Percentiles rank a stretch among this genome's conserved stretches.
These are phyloP conservation scores for Xerocomus potaroensis DNA, from an alignment of 768 basidiomycete genomes.

Conservation along the genomic window DNA sequence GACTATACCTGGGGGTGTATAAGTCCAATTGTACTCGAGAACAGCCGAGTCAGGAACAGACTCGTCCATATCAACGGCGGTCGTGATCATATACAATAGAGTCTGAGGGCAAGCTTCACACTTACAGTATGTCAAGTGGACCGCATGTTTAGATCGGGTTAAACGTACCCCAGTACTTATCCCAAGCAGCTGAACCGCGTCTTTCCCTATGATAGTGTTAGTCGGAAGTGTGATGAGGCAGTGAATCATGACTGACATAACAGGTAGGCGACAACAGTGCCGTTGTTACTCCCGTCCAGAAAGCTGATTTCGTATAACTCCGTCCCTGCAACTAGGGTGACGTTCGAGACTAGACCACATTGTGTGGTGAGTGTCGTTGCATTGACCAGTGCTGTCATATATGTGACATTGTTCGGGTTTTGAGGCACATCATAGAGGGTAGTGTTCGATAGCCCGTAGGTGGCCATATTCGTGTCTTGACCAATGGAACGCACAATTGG, in stretches of 20 bases:
- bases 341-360: neutral
- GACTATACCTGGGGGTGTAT: neutral
- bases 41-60: neutral
- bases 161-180: no score
- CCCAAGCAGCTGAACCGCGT: neutral
- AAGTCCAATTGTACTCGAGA: neutral
- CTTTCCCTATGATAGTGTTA: neutral
- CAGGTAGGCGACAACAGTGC: neutral
- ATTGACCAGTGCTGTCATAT: neutral
- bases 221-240: neutral
- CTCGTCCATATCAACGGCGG: neutral
- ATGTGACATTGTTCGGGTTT: neutral
- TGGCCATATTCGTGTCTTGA: neutral
- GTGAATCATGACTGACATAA: neutral
- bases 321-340: neutral
- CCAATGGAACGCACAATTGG: neutral
- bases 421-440: neutral
- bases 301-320: neutral
- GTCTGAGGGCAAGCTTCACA: neutral
- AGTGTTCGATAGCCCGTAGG: neutral
- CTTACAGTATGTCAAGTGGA: no score
- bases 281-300: neutral
- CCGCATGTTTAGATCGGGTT: no score
- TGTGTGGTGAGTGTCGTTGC: neutral
- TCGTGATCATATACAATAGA: neutral